Percentiles rank a stretch among this genome's conserved stretches.
phyloP scores from a whole-genome alignment of 306 rosid species.

The Gastrolobium bilobum region DNA sequence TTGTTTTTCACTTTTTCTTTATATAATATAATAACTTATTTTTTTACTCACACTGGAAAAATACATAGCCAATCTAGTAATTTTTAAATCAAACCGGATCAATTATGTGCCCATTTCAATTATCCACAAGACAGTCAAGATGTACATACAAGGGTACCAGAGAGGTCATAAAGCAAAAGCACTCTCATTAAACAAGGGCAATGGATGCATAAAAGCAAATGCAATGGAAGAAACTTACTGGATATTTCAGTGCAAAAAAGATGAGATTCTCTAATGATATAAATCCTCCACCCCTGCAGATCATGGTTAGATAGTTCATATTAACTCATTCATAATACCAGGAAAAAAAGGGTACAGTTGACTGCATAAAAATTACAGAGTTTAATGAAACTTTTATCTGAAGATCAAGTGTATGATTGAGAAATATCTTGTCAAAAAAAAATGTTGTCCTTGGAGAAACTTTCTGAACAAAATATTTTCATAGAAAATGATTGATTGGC shows the following conservation, averaged over 20 bases:
- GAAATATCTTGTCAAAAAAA: slow-evolving; percentile 11
- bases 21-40: not conserved
- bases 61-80: slow-evolving; percentile 12
- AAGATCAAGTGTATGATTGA: slow-evolving; percentile 2
- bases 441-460: not conserved
- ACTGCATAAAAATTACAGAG: slow-evolving; percentile 4
- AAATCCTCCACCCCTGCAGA: slow-evolving; percentile 93
- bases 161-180: not conserved
- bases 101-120: slow-evolving; percentile 7
- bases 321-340: slow-evolving; percentile 14
- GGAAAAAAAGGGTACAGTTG: slow-evolving; percentile 10
- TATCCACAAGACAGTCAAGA: not conserved
- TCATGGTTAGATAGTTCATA: slow-evolving; percentile 43
- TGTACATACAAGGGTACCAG: not conserved
- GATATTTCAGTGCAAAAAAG: slow-evolving; percentile 82
- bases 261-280: slow-evolving; percentile 95
- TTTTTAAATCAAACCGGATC: not conserved
- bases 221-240: slow-evolving; percentile 66
- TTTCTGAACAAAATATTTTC: slow-evolving; percentile 14
- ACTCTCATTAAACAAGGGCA: slow-evolving; percentile 3
- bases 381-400: slow-evolving; percentile 31
- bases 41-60: not conserved
- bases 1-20: no score
- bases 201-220: slow-evolving; percentile 16
- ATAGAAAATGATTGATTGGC: slow-evolving; percentile 8